These are phyloP conservation scores for Cucurbita argyrosperma DNA, from an alignment of 306 rosid species.

Conservation along the genomic window DNA sequence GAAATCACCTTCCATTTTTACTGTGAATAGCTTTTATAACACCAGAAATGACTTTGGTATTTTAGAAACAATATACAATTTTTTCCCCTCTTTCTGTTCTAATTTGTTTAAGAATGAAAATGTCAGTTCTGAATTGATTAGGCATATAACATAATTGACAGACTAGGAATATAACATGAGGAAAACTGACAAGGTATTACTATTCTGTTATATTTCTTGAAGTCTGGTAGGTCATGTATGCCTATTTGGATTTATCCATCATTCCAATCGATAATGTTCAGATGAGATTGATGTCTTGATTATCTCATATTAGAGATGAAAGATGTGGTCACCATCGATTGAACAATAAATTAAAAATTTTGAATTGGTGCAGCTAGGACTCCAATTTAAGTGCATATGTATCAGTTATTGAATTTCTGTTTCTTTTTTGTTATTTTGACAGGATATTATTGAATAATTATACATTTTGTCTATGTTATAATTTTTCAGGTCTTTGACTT, in stretches of 20 bases:
- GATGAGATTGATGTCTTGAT: neutral
- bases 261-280: neutral
- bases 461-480: slow-evolving; percentile 5
- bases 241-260: neutral
- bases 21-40: neutral
- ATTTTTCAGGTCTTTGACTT: slow-evolving; percentile 75
- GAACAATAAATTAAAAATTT: neutral
- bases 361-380: neutral
- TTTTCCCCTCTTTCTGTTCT: neutral
- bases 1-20: neutral
- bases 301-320: neutral
- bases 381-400: neutral
- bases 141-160: neutral
- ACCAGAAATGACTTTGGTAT: neutral
- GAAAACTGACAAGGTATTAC: neutral
- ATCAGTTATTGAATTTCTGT: neutral
- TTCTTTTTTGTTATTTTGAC: neutral
- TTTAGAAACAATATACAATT: neutral
- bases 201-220: neutral
- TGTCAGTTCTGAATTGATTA: neutral
- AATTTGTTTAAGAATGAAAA: neutral
- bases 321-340: neutral
- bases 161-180: neutral
- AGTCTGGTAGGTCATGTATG: neutral
- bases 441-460: neutral